Conservation (phyloP, 352 stramenopile species). For the Phytophthora boehmeriae region DNA sequence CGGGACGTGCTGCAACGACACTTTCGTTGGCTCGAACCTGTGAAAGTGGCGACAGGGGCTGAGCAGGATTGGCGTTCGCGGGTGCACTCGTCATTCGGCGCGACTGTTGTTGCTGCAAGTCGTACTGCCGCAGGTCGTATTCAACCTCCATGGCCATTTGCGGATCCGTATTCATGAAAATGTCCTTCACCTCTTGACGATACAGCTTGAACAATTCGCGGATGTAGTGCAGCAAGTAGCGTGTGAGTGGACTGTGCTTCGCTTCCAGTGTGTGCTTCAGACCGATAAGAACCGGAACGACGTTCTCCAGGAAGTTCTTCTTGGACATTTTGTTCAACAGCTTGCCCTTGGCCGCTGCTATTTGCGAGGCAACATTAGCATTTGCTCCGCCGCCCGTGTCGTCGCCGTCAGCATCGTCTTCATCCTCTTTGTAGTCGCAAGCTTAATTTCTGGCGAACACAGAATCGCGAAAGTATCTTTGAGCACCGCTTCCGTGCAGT, state of each 20-base stretch:
- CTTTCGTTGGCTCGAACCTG: slow-evolving; percentile 8
- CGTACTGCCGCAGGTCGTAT: slow-evolving; percentile 92
- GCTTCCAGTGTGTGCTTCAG: slow-evolving; percentile 95
- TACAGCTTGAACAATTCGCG: slow-evolving; percentile 94
- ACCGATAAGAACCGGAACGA: slow-evolving; percentile 96
- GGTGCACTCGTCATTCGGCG: slow-evolving; percentile 23
- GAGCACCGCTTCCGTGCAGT: slow-evolving; percentile 88
- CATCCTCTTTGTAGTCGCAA: slow-evolving; percentile 58
- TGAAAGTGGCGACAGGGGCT: slow-evolving; percentile 14
- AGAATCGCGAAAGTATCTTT: slow-evolving; percentile 90
- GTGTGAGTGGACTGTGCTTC: slow-evolving; percentile 93
- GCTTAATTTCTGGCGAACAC: slow-evolving; percentile 88
- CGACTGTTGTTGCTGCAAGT: slow-evolving; percentile 59
- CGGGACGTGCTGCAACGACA: slow-evolving; percentile 5
- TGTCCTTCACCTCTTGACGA: slow-evolving; percentile 93
- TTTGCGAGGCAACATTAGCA: slow-evolving; percentile 58
- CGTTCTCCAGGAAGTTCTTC: slow-evolving; percentile 97
- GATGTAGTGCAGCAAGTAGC: slow-evolving; percentile 95
- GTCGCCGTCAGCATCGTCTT: slow-evolving; percentile 67
- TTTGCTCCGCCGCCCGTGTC: slow-evolving; percentile 51
- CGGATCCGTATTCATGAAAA: slow-evolving; percentile 91
- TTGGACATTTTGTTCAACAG: slow-evolving; percentile 96
- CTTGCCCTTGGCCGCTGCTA: slow-evolving; percentile 91
- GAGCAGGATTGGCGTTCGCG: slow-evolving; percentile 10
- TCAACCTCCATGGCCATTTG: slow-evolving; percentile 96